Conservation (phyloP, 306 rosid species). For the Sophora flavescens region DNA sequence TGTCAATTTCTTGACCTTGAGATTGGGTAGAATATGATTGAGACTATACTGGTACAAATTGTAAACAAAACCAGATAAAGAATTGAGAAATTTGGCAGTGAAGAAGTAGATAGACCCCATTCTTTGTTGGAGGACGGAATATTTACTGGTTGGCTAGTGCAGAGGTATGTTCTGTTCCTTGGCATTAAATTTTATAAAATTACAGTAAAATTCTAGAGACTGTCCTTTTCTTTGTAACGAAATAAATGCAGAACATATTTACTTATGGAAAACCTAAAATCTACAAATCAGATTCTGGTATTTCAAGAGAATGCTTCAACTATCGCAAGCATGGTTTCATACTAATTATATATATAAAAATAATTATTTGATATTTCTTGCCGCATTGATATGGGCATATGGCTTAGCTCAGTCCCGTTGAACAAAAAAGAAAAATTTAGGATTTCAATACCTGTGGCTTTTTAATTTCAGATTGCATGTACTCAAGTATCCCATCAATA, state of each 20-base stretch:
- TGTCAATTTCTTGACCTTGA: neutral
- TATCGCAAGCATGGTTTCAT: conserved; percentile 4
- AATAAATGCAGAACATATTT: conserved; percentile 33
- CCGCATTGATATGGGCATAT: conserved; percentile 21
- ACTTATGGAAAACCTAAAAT: conserved; percentile 14
- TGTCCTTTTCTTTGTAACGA: conserved; percentile 1
- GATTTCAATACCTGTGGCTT: conserved; percentile 66
- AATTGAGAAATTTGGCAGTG: neutral
- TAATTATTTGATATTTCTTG: conserved; percentile 6
- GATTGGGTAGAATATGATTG: conserved; percentile 29
- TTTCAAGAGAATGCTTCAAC: conserved; percentile 23
- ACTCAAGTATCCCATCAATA: conserved; percentile 72
- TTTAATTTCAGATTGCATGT: conserved; percentile 71
- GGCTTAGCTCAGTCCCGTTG: conserved; percentile 25
- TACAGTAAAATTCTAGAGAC: conserved; percentile 5
- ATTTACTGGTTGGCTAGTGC: conserved; percentile 26
- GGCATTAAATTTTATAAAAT: conserved; percentile 9
- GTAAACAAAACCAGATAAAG: neutral
- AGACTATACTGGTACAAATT: conserved; percentile 24
- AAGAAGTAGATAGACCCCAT: conserved; percentile 22
- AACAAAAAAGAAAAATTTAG: neutral
- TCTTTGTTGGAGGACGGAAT: conserved; percentile 8
- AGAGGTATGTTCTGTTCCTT: conserved; percentile 3
- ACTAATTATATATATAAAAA: too few species aligned
- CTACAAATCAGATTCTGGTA: conserved; percentile 17